Base-by-base conservation (phyloP, 805 yeast genomes). In the Metschnikowia santaceciliae region DNA sequence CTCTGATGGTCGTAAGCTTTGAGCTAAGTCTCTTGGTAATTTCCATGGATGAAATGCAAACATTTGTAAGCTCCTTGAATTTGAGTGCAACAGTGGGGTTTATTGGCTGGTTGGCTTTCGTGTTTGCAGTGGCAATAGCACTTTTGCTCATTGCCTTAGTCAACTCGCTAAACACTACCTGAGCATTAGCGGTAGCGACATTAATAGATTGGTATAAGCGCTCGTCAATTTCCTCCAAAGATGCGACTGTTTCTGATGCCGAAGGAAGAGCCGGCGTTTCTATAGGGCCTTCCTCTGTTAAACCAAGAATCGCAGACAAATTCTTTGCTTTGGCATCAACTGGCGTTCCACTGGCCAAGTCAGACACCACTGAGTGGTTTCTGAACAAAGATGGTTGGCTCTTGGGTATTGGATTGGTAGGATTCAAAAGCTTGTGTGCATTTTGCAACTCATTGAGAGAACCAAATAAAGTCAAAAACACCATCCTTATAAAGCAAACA, bases 21-120 rank as follows among this genome's bases (percentile, higher is more conserved):
- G 71, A 70, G 52, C 79, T 79, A 45, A 89, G 75, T 51, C 83
- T 70, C 55, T 84, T 83, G 8, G 96, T 87, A 39, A 86, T 79
- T n/a, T 89, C 96, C 79, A 87, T 84, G 1, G 96, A 88, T 17
- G 82, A 73, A 49, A 87, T 80, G 63, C 96, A 90, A 11, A 88
- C 86, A 42, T 75, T 77, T 0, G 95, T 85, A 45, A 91, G 72
- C 45, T 90, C 96, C 57, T 84, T 83, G 32, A 90, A 86, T 58
- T 84, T 86, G 5, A 76, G 62, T 1, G 88, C 83, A 33, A 83
- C 76, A 4, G 66, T 62, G n/a, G 76, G 63, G 17, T 66, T 66
- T n/a, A 69, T 64, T 1, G 61, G 53, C 48, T 26, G 58, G 14
- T 58, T 55, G n/a, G 47, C 47, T 20, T 59, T 59, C n/a, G 57